Evolutionary conservation across 331 rosid species (phyloP).

Genomic region (Stylosanthes scabra): DNA sequence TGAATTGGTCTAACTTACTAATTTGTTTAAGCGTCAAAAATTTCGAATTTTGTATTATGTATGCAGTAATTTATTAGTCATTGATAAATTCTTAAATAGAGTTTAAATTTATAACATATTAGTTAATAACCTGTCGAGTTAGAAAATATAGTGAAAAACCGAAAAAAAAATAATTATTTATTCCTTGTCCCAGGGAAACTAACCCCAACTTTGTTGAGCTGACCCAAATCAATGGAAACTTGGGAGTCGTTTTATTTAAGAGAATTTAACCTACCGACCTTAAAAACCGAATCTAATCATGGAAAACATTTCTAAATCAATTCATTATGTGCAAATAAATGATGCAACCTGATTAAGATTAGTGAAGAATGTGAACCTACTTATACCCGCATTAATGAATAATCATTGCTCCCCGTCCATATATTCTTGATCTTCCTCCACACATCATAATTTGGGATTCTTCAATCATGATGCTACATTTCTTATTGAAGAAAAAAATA

Average conservation of each 20-base stretch:
- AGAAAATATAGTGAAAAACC: too few relatives aligned
- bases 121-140: too few relatives aligned
- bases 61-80: too few relatives aligned
- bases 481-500: not conserved
- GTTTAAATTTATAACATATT: too few relatives aligned
- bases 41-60: too few relatives aligned
- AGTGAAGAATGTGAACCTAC: constrained; percentile 38
- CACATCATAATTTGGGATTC: constrained; percentile 37
- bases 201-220: constrained; percentile 10
- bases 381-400: constrained; percentile 21
- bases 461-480: constrained; percentile 33
- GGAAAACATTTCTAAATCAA: constrained; percentile 33
- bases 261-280: constrained; percentile 50
- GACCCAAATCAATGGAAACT: constrained; percentile 34
- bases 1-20: too few relatives aligned
- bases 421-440: constrained; percentile 33
- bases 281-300: constrained; percentile 59
- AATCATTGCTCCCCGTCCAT: constrained; percentile 11
- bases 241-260: constrained; percentile 26
- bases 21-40: too few relatives aligned
- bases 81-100: too few relatives aligned
- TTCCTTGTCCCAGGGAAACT: too few relatives aligned
- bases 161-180: too few relatives aligned
- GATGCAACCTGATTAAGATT: constrained; percentile 1
- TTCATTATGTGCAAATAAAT: constrained; percentile 51